These are phyloP conservation scores for Viola pubescens DNA, from an alignment of 441 rosid genomes.

Conservation along the genomic window DNA sequence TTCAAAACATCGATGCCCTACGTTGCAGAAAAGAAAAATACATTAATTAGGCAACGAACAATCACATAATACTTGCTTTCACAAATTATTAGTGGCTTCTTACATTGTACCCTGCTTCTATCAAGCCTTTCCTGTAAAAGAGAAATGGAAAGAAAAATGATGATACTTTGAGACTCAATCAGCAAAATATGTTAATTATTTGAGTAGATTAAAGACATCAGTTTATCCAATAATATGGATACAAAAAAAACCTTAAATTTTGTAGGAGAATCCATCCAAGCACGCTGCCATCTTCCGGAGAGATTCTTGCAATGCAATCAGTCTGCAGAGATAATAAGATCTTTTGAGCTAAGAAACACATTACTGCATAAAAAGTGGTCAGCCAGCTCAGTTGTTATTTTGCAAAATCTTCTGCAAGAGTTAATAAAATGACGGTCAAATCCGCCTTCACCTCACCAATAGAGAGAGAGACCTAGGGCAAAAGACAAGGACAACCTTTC, in stretches of 20 bases:
- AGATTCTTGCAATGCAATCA: constrained; percentile 92
- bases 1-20: constrained; percentile 82
- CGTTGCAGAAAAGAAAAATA: constrained; percentile 13
- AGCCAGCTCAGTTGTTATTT: too few species aligned
- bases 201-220: not conserved
- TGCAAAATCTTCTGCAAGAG: too few species aligned
- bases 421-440: too few species aligned
- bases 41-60: not conserved
- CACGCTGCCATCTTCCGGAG: constrained; percentile 55
- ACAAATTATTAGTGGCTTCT: constrained; percentile 21
- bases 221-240: constrained; percentile 3
- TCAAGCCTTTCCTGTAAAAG: constrained; percentile 48
- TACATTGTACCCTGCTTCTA: constrained; percentile 54
- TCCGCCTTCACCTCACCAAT: too few species aligned
- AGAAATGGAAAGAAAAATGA: constrained; percentile 8
- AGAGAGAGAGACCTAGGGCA: too few species aligned
- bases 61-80: not conserved
- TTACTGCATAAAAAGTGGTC: too few species aligned
- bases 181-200: constrained; percentile 9
- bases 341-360: constrained; percentile 4
- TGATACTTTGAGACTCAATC: not conserved
- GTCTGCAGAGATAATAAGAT: constrained; percentile 38
- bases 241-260: constrained; percentile 47
- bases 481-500: too few species aligned
- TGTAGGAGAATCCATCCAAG: constrained; percentile 88